Evolutionary conservation across 352 stramenopile species (phyloP).

Genomic region (Phytophthora sansomeana): DNA sequence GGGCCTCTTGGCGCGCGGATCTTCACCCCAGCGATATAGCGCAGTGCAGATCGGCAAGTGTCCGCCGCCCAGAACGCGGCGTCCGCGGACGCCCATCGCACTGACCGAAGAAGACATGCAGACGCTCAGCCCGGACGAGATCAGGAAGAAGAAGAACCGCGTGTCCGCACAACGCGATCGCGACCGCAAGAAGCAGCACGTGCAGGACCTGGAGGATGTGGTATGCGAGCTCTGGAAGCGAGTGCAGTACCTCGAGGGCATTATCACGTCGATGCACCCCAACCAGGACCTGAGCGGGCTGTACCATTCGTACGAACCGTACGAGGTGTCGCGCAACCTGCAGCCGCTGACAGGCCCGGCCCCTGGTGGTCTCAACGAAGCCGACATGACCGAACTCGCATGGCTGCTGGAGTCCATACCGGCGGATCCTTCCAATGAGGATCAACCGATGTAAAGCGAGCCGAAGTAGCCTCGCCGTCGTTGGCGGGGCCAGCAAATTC

Average conservation of each 20-base stretch:
- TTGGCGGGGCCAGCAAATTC: slow-evolving; percentile 9
- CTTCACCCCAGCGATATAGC: slow-evolving; percentile 28
- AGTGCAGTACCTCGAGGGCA: slow-evolving; percentile 65
- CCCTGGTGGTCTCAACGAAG: slow-evolving; percentile 22
- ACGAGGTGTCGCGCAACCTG: slow-evolving; percentile 26
- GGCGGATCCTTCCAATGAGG: slow-evolving; percentile 26
- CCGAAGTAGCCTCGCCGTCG: not conserved
- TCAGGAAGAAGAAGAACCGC: slow-evolving; percentile 76
- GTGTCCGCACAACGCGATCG: slow-evolving; percentile 65
- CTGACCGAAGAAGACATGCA: slow-evolving; percentile 59
- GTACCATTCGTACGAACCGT: slow-evolving; percentile 50
- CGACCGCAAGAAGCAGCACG: slow-evolving; percentile 66
- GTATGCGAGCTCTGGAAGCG: slow-evolving; percentile 64
- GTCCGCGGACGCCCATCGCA: slow-evolving; percentile 49
- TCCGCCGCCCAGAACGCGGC: slow-evolving; percentile 40
- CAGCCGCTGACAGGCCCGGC: slow-evolving; percentile 20
- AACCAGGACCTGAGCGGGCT: slow-evolving; percentile 45
- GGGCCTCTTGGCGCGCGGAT: slow-evolving; percentile 31
- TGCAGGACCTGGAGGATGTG: slow-evolving; percentile 62
- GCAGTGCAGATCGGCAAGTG: slow-evolving; percentile 39
- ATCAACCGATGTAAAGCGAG: slow-evolving; percentile 25
- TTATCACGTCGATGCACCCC: slow-evolving; percentile 50
- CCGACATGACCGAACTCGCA: slow-evolving; percentile 40
- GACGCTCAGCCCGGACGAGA: slow-evolving; percentile 52
- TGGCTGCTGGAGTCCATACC: slow-evolving; percentile 44